Conservation (phyloP, 305 asterid genomes). For the Striga hermonthica region DNA sequence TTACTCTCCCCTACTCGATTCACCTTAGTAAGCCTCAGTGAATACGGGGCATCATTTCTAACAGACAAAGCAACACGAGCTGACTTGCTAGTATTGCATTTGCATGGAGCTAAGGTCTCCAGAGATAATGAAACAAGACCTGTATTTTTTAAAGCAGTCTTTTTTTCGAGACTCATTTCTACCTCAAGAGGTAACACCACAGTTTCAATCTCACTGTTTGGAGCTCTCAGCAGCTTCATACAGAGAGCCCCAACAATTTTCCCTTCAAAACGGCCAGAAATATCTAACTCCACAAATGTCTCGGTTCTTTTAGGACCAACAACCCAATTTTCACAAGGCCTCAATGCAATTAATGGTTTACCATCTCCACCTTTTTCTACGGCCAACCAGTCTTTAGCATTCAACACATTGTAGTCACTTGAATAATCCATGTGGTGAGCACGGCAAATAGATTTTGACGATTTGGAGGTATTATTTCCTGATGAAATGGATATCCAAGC, state of each 20-base stretch:
- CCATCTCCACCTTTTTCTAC: slow-evolving; percentile 41
- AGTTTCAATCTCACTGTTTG: slow-evolving; percentile 40
- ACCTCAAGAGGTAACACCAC: slow-evolving; percentile 50
- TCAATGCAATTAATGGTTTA: slow-evolving; percentile 43
- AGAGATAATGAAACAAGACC: slow-evolving; percentile 34
- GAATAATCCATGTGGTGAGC: slow-evolving; percentile 36
- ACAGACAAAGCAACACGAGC: slow-evolving; percentile 45
- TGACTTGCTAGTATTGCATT: slow-evolving; percentile 39
- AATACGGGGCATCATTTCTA: slow-evolving; percentile 53
- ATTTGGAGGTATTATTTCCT: slow-evolving; percentile 46
- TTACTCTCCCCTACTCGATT: slow-evolving; percentile 42
- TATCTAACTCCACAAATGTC: slow-evolving; percentile 53
- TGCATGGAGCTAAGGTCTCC: slow-evolving; percentile 46
- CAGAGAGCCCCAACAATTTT: slow-evolving; percentile 52
- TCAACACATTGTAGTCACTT: slow-evolving; percentile 34
- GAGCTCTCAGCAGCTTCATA: slow-evolving; percentile 49
- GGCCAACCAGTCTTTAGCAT: slow-evolving; percentile 51
- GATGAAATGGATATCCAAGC: slow-evolving; percentile 72
- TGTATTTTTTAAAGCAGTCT: slow-evolving; percentile 27
- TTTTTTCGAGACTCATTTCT: slow-evolving; percentile 30
- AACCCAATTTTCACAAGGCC: slow-evolving; percentile 55
- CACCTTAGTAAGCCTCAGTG: slow-evolving; percentile 51
- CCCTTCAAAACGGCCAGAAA: slow-evolving; percentile 47
- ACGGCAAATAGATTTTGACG: slow-evolving; percentile 50
- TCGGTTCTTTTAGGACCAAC: slow-evolving; percentile 51